These are phyloP conservation scores for Ogataea pini DNA, from an alignment of 805 yeast genomes.

Conservation along the genomic window DNA sequence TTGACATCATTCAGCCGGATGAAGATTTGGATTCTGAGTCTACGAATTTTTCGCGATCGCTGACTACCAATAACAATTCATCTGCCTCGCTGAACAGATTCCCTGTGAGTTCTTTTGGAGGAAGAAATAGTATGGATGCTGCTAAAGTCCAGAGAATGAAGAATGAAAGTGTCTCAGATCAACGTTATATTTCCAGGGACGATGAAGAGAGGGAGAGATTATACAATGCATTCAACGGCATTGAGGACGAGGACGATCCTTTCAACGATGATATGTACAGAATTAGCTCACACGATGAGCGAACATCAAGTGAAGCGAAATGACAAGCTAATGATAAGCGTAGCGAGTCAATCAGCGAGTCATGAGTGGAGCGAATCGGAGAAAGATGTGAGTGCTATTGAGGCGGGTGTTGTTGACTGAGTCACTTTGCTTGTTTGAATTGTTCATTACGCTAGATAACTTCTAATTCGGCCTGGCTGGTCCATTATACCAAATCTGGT, in stretches of 20 bases:
- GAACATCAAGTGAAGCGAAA: too few species aligned
- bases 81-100: slow-evolving; percentile 15
- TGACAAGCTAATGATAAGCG: slow-evolving; percentile 9
- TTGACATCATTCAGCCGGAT: slow-evolving; percentile 66
- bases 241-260: slow-evolving; percentile 29
- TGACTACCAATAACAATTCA: slow-evolving; percentile 16
- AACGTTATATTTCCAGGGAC: slow-evolving; percentile 25
- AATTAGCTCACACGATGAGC: slow-evolving; percentile 20
- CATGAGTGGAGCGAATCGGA: too few species aligned
- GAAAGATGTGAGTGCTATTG: too few species aligned
- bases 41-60: slow-evolving; percentile 16
- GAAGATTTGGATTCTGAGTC: slow-evolving; percentile 27
- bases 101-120: slow-evolving; percentile 16
- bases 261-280: slow-evolving; percentile 27
- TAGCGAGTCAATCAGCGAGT: too few species aligned
- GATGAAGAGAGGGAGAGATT: slow-evolving; percentile 43
- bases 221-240: slow-evolving; percentile 44
- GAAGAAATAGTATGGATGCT: slow-evolving; percentile 30
- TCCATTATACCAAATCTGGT: neutral
- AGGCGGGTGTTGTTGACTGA: too few species aligned
- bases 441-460: too few species aligned
- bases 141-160: slow-evolving; percentile 14
- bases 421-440: too few species aligned
- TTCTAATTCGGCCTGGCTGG: too few species aligned
- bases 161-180: slow-evolving; percentile 10